phyloP scores from a whole-genome alignment of 2,329 filamentous ascomycete genomes.

The Aspergillus clavatus region DNA sequence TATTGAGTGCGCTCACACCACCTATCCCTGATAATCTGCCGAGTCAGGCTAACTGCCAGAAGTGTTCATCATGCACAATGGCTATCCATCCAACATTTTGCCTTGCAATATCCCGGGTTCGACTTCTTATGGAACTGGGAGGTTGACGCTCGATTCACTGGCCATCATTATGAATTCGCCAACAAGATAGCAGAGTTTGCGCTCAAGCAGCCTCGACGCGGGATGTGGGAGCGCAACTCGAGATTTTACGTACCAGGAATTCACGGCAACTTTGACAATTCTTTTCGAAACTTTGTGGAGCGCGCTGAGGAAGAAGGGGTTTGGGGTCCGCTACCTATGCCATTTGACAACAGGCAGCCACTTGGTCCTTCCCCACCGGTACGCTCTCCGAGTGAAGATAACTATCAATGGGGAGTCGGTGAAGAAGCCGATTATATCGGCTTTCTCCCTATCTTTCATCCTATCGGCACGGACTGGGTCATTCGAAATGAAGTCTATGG shows the following conservation, averaged over 20 bases:
- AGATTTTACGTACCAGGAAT: slow-evolving; percentile 52
- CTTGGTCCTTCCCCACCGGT: slow-evolving; percentile 61
- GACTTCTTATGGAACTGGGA: slow-evolving; percentile 81
- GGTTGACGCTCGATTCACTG: slow-evolving; percentile 68
- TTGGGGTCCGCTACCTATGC: slow-evolving; percentile 61
- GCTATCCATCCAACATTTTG: slow-evolving; percentile 71
- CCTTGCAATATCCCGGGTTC: slow-evolving; percentile 66
- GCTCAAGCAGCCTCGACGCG: slow-evolving; percentile 52
- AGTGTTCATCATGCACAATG: slow-evolving; percentile 61
- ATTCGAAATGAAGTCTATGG: slow-evolving; percentile 35
- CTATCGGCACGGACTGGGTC: slow-evolving; percentile 65
- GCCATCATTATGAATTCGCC: slow-evolving; percentile 71
- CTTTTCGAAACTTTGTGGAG: slow-evolving; percentile 13
- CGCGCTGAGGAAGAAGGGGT: slow-evolving; percentile 51
- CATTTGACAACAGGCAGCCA: slow-evolving; percentile 53
- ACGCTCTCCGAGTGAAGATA: slow-evolving; percentile 55
- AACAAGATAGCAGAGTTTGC: slow-evolving; percentile 57
- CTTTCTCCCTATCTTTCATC: slow-evolving; percentile 75
- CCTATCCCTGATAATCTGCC: background rate
- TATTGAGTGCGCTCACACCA: slow-evolving; percentile 38
- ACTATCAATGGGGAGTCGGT: slow-evolving; percentile 70
- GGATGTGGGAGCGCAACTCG: slow-evolving; percentile 55
- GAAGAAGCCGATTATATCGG: slow-evolving; percentile 71
- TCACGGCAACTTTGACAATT: slow-evolving; percentile 45
- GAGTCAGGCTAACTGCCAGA: slow-evolving; percentile 26